Evolutionary conservation across 345 rosid species (phyloP), one percentile per base, ranked within the genome.

Genomic region (Clausena lansium): DNA sequence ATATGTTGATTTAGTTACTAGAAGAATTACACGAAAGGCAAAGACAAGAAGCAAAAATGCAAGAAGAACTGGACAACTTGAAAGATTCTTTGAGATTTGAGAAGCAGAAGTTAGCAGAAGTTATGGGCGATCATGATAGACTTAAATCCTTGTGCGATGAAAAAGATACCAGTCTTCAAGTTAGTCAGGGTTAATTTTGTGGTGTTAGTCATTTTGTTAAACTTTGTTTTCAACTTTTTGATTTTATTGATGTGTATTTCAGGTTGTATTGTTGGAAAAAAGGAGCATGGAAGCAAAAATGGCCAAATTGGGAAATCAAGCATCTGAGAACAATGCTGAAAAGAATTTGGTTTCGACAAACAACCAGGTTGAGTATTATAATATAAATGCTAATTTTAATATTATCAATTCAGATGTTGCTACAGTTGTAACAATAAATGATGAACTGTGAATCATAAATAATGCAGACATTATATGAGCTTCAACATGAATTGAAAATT

Each of bases 11-110:
- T 32, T 81, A 95, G 99, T 83, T 93, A 78, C 67, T 80, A 78
- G 93, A 91, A 77, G 96, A 93, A 80, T 67, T 93, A 86, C 90
- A 81, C 41, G 97, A 88, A 77, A 93, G 89, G 84, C 86, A 81
- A 78, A 83, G 76, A 45, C 88, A 86, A 84, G 96, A 91, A 81
- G 78, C 71, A 39, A 81, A 83, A 77, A 66, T 93, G 83, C 96
- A 81, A 80, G 96, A 90, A 82, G 94, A 93, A 81, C 77, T 92
- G 85, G 91, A 90, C 76, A 73, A 82, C 74, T 59, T 90, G 83
- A 84, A 84, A 86, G 91, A 78, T 77, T 78, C 86, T 77, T 86
- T 90, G 85, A 92, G 86, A 83, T 77, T 76, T 72, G 98, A 90
- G 84, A 86, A 86, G 89, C 88, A 90, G 77, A 89, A 83, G 70